phyloP scores from a whole-genome alignment of 2,329 filamentous ascomycete species.

The Pyrenochaeta sp. region DNA sequence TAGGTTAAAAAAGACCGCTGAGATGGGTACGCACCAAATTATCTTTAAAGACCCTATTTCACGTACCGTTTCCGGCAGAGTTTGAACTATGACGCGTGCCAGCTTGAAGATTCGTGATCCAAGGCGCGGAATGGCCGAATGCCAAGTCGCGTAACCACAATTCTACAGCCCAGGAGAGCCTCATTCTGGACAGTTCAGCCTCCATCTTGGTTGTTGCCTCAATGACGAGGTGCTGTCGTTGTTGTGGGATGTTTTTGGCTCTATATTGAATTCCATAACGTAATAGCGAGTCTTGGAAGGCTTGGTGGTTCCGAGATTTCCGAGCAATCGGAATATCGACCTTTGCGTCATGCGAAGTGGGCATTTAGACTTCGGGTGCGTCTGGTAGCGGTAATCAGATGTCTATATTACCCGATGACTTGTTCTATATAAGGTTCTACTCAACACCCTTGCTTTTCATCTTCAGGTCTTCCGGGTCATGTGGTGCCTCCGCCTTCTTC shows the following conservation, averaged over 20 bases:
- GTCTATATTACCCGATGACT: background rate
- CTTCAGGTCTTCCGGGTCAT: constrained; percentile 36
- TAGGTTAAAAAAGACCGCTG: background rate
- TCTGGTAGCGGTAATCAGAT: background rate
- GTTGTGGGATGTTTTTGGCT: background rate
- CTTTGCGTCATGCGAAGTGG: constrained; percentile 5
- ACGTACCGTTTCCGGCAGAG: constrained; percentile 10
- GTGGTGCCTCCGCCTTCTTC: constrained; percentile 30
- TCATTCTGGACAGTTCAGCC: constrained; percentile 14
- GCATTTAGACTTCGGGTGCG: too few species aligned
- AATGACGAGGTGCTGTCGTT: constrained; percentile 24
- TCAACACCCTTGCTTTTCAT: constrained; percentile 42
- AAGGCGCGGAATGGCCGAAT: constrained; percentile 2
- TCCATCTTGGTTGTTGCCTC: constrained; percentile 24
- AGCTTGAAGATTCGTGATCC: constrained; percentile 17
- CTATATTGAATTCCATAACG: constrained; percentile 17
- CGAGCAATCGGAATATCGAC: constrained; percentile 10
- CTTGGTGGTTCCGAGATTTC: constrained; percentile 17
- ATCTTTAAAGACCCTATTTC: background rate
- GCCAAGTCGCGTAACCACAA: constrained; percentile 1
- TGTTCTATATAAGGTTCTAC: constrained; percentile 14
- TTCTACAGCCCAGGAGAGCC: constrained; percentile 18
- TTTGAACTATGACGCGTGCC: constrained; percentile 20
- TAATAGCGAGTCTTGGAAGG: constrained; percentile 29
- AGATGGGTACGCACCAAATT: background rate